Conservation (phyloP, 805 yeast genomes). For the Suhomyces pyralidae region DNA sequence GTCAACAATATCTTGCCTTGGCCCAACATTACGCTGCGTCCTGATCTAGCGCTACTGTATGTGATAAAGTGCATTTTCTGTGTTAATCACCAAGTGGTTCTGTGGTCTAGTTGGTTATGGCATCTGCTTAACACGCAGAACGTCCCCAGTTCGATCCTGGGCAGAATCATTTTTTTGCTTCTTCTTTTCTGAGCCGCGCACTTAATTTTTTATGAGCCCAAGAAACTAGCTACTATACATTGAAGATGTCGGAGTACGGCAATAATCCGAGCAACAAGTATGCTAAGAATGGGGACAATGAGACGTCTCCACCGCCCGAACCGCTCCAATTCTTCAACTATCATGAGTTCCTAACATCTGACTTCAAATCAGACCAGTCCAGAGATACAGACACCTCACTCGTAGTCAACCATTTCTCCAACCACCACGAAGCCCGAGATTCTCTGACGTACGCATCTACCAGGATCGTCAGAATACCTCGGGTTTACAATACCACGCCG, state of each 20-base stretch:
- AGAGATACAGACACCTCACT: slow-evolving; percentile 27
- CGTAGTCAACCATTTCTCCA: slow-evolving; percentile 67
- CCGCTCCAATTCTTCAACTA: slow-evolving; percentile 56
- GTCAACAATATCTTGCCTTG: not conserved
- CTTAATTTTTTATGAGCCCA: not conserved
- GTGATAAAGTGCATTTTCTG: not conserved
- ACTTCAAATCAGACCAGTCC: slow-evolving; percentile 19
- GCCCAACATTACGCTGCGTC: not conserved
- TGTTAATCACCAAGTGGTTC: slow-evolving; percentile 46
- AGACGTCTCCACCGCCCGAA: not conserved
- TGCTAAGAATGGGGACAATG: not conserved
- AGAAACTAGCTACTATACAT: not conserved
- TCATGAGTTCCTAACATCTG: slow-evolving; percentile 52
- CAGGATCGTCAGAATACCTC: slow-evolving; percentile 64
- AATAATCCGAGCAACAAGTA: slow-evolving; percentile 21
- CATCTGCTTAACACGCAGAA: slow-evolving; percentile 99
- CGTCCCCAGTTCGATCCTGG: slow-evolving; percentile 99
- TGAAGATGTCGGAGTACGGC: slow-evolving; percentile 5
- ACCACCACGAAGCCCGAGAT: slow-evolving; percentile 39
- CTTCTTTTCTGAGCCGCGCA: not conserved
- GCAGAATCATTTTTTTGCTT: slow-evolving; percentile 70
- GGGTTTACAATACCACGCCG: slow-evolving; percentile 36
- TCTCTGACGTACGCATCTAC: slow-evolving; percentile 35
- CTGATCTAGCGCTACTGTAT: not conserved
- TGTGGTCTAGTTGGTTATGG: slow-evolving; percentile 99